Evolutionary conservation across 2,329 filamentous ascomycete species (phyloP).

Genomic region (Zymoseptoria ardabiliae): DNA sequence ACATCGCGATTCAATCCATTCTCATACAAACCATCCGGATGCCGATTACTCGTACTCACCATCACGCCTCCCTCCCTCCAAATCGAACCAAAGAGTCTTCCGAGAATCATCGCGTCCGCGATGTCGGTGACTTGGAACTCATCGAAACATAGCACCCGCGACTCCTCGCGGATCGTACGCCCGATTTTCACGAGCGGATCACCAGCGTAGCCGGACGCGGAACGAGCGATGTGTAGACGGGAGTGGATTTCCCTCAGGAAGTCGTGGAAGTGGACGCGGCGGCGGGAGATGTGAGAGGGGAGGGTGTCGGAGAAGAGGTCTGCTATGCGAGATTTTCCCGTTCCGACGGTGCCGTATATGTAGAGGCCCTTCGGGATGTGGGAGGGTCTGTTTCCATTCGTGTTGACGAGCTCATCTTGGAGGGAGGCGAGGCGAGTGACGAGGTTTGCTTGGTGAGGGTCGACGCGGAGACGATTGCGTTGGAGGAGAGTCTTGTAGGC

Average conservation of each 20-base stretch:
- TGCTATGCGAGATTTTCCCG: slow-evolving; percentile 99
- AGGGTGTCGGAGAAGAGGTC: slow-evolving; percentile 94
- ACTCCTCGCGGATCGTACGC: slow-evolving; percentile 81
- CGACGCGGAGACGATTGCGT: slow-evolving; percentile 13
- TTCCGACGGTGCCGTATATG: slow-evolving; percentile 92
- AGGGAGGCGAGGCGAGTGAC: slow-evolving; percentile 18
- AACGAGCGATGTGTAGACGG: slow-evolving; percentile 49
- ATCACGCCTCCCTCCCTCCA: slow-evolving; percentile 97
- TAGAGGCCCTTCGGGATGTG: slow-evolving; percentile 71
- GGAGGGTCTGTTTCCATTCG: neutral
- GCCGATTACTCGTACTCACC: slow-evolving; percentile 93
- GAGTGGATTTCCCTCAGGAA: slow-evolving; percentile 96
- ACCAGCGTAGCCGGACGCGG: slow-evolving; percentile 61
- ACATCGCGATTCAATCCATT: slow-evolving; percentile 87
- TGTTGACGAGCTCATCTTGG: slow-evolving; percentile 15
- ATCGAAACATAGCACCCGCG: slow-evolving; percentile 89
- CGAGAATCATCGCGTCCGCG: slow-evolving; percentile 94
- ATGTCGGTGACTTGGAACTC: slow-evolving; percentile 99
- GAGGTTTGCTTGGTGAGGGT: slow-evolving; percentile 17
- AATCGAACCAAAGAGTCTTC: slow-evolving; percentile 74
- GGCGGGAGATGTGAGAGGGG: slow-evolving; percentile 67
- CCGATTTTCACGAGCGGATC: slow-evolving; percentile 64
- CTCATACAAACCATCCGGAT: slow-evolving; percentile 92
- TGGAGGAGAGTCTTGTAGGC: slow-evolving; percentile 19
- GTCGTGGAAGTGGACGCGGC: slow-evolving; percentile 97